Base-by-base conservation (phyloP, 2,329 filamentous ascomycete species). In the Colletotrichum lini region DNA sequence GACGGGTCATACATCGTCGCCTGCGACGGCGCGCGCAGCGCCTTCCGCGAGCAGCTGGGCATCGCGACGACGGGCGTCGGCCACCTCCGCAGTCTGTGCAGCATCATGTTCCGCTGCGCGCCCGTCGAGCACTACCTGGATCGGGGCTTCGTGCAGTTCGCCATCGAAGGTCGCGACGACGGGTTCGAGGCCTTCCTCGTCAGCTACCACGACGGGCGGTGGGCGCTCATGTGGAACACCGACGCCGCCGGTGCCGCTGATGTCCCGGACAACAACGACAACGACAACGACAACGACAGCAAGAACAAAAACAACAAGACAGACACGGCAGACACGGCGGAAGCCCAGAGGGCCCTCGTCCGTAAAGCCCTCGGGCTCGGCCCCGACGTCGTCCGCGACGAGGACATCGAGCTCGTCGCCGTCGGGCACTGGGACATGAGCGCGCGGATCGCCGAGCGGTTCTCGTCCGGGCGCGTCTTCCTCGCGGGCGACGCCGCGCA, bases 1-100 rank as follows among this genome's bases (percentile, higher is more conserved):
- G 64, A 65, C 3, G 79, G 77, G 9, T 75, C 78, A 2, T 84
- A 84, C 64, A 73, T 83, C 21, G 78, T 84, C 21, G 81, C 81
- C 15, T 81, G 79, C 42, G 83, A 84, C 60, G 82, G 82, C 13
- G 77, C 77, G 12, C 64, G 72, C 38, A 80, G 79, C 67, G 73
- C 67, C 0, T 73, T 81, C 4, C 73, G 78, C 30, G 70, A 77
- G 67, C 54, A 72, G 23, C 76, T 82, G 18, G 74, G 74, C 3
- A 77, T 81, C 35, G 38, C 64, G 4, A 75, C 73, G 15, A 76
- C 75, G 3, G 81, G 80, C 1, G 72, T 74, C 30, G 80, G 81
- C 1, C 69, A 75, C 7, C 45, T 83, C 3, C 79, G 80, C 7
- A 54, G 77, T 45, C 71, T 83, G 7, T 73, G 80, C 18, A 83